Evolutionary conservation across 805 yeast genomes (phyloP).

Genomic region (Zygotorulaspora danielsina): DNA sequence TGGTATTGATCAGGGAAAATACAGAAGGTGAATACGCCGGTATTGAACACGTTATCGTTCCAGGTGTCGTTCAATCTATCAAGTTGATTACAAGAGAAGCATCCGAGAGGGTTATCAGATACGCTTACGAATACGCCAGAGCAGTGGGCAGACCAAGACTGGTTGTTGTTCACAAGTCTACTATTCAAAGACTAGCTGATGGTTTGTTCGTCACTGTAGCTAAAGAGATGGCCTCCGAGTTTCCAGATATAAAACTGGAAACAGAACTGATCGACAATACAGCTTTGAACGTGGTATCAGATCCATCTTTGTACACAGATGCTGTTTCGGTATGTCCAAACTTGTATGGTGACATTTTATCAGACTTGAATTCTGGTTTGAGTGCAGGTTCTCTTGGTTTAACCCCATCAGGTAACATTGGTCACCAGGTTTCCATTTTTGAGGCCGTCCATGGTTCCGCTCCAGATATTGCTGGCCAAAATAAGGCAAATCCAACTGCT

Average conservation of each 20-base stretch:
- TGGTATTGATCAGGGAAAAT: slow-evolving; percentile 96
- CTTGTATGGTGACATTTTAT: slow-evolving; percentile 98
- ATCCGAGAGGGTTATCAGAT: slow-evolving; percentile 92
- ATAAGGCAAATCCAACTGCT: slow-evolving; percentile 98
- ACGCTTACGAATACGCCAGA: slow-evolving; percentile 94
- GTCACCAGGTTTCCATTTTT: slow-evolving; percentile 94
- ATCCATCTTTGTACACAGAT: slow-evolving; percentile 79
- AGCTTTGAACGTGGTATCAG: slow-evolving; percentile 81
- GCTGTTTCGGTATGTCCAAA: slow-evolving; percentile 97
- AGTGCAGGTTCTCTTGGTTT: slow-evolving; percentile 95
- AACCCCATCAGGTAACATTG: slow-evolving; percentile 99
- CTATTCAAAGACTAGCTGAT: slow-evolving; percentile 96
- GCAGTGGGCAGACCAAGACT: slow-evolving; percentile 83
- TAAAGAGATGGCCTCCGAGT: slow-evolving; percentile 81
- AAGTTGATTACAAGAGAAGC: slow-evolving; percentile 96
- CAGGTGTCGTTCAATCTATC: slow-evolving; percentile 97
- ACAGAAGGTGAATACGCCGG: slow-evolving; percentile 99
- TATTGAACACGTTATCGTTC: slow-evolving; percentile 95
- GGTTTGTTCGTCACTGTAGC: slow-evolving; percentile 94
- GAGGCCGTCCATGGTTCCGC: slow-evolving; percentile 99
- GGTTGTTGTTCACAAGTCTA: slow-evolving; percentile 94
- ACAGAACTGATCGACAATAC: slow-evolving; percentile 94
- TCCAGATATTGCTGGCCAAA: slow-evolving; percentile 98
- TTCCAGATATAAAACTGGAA: slow-evolving; percentile 81
- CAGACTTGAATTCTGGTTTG: slow-evolving; percentile 94